Evolutionary conservation across 257 asterid species (phyloP), one percentile per base, ranked within the genome.

Genomic region (Solanum boliviense): DNA sequence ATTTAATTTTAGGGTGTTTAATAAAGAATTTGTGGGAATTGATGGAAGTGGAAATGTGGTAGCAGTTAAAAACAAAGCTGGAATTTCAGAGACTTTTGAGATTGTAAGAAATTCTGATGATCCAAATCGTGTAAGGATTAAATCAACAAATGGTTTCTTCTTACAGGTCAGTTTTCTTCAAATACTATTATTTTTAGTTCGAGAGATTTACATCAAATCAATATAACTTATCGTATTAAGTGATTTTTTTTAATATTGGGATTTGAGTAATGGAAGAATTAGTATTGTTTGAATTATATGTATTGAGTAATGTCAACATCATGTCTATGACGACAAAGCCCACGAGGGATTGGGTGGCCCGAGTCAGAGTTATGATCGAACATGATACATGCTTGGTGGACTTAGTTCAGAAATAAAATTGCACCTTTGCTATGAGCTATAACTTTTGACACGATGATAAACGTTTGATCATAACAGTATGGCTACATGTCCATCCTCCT

Each of bases 1-100:
- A 10, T 96, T 94, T 87, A 90, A 93, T 52, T 91, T 96, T 0
- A 89, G 98, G 62, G 98, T 96, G 9, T 95, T 93, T 87, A 89
- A 91, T 87, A 91, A 85, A 71, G 94, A 93, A 83, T 96, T 96
- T 70, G 91, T 93, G 78, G 98, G 98, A 89, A 2, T 94, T 3
- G 89, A 90, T 76, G 87, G 41, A 4, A 83, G 91, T 21, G 41
- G 60, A 6, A 87, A 79, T 27, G 25, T 89, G 1, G 94, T 92
- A 10, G 94, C 94, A 2, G 86, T 70, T 5, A 87, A 90, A 70
- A 82, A 71, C 85, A 62, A 87, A 18, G 91, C 95, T 11, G 92
- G 88, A 36, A 34, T 9, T 39, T 38, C 91, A 0, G 93, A 93
- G 78, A 92, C 94, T 1, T 95, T 95, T 31, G 86, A 90, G 62